These are phyloP conservation scores for Fusarium guadeloupense DNA, from an alignment of 2,329 filamentous ascomycete species.

Conservation along the genomic window DNA sequence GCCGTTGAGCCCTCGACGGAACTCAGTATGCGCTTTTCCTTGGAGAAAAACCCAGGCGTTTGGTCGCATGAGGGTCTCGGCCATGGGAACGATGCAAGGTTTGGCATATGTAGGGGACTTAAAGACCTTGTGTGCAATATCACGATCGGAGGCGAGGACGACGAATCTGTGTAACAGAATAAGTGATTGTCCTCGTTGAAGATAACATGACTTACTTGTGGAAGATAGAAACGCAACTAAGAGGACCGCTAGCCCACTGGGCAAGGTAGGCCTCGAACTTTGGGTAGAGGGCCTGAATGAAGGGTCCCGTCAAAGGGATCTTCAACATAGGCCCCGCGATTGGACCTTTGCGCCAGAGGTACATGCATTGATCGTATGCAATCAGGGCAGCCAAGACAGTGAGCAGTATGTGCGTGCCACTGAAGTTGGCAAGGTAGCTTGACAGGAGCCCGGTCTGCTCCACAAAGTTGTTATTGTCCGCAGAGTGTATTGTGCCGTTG, in stretches of 20 bases:
- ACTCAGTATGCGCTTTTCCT: slow-evolving; percentile 80
- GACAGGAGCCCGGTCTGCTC: slow-evolving; percentile 9
- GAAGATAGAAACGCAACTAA: slow-evolving; percentile 85
- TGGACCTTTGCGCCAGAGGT: slow-evolving; percentile 68
- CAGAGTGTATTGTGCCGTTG: slow-evolving; percentile 4
- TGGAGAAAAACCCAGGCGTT: slow-evolving; percentile 83
- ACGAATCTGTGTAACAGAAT: slow-evolving; percentile 68
- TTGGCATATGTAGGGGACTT: slow-evolving; percentile 79
- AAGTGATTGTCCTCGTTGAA: fast-evolving
- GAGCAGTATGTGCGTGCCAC: slow-evolving; percentile 29
- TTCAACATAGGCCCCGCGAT: slow-evolving; percentile 72
- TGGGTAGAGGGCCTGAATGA: slow-evolving; percentile 77
- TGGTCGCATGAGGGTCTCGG: slow-evolving; percentile 72
- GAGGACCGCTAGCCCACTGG: slow-evolving; percentile 80
- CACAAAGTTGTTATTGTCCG: neutral
- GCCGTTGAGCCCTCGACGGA: slow-evolving; percentile 76
- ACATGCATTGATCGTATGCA: slow-evolving; percentile 59
- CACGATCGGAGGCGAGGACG: slow-evolving; percentile 78
- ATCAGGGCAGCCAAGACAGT: slow-evolving; percentile 47
- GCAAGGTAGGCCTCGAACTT: slow-evolving; percentile 77
- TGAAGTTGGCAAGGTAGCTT: slow-evolving; percentile 12
- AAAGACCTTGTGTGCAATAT: slow-evolving; percentile 83
- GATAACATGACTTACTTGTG: slow-evolving; percentile 70
- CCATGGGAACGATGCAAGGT: slow-evolving; percentile 80
- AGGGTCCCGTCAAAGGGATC: slow-evolving; percentile 77